A percentile compares a stretch with the other conserved stretches of the same genome.
phyloP scores from a whole-genome alignment of 2,329 filamentous ascomycete species.

The Cladosporium cucumerinum region DNA sequence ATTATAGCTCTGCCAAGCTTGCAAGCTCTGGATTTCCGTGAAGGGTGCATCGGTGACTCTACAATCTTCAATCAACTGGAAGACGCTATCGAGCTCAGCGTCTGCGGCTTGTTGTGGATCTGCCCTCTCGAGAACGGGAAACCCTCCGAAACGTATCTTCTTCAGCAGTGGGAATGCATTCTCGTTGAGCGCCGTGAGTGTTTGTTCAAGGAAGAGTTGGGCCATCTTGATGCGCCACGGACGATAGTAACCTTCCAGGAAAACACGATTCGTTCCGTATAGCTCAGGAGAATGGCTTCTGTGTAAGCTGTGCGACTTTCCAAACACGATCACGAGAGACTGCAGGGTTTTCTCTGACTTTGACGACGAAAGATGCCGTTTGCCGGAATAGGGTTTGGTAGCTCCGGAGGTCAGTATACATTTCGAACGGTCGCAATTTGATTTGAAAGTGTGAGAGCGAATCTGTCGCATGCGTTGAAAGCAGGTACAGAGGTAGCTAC shows the following conservation, averaged over 20 bases:
- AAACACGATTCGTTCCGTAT: no score
- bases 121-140: constrained; percentile 5
- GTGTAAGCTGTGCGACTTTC: constrained; percentile 52
- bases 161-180: constrained; percentile 10
- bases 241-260: not conserved
- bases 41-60: not conserved
- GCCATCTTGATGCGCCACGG: constrained; percentile 15
- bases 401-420: constrained; percentile 12
- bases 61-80: not conserved
- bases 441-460: constrained; percentile 16
- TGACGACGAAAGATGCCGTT: constrained; percentile 9
- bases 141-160: constrained; percentile 13
- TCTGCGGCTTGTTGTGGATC: not conserved
- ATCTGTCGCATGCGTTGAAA: constrained; percentile 7
- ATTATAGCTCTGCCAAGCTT: not conserved
- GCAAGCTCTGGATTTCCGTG: not conserved
- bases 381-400: constrained; percentile 13
- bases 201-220: constrained; percentile 4
- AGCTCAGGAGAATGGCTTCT: not conserved
- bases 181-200: constrained; percentile 5
- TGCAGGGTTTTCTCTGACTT: constrained; percentile 55
- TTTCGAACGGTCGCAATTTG: constrained; percentile 1
- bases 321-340: constrained; percentile 90
- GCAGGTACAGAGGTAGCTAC: constrained; percentile 17
- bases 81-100: not conserved